Conservation (phyloP, 257 asterid genomes). For the Ballota nigra region DNA sequence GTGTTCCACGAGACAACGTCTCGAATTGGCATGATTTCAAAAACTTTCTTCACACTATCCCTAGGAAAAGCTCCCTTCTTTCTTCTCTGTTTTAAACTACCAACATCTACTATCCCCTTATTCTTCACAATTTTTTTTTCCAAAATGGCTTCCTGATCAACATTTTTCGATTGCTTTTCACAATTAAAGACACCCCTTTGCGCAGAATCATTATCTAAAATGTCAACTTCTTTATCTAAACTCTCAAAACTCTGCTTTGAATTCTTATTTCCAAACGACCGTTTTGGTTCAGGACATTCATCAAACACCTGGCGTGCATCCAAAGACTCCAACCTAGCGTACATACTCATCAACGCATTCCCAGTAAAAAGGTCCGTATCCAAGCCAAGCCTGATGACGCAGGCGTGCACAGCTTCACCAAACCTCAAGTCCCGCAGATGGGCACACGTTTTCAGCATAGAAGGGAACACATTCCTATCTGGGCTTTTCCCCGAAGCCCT, state of each 20-base stretch:
- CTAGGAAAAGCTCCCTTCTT: constrained; percentile 29
- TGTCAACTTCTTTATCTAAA: not conserved
- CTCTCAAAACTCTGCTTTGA: not conserved
- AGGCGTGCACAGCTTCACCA: constrained; percentile 80
- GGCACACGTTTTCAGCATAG: constrained; percentile 66
- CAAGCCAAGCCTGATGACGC: constrained; percentile 59
- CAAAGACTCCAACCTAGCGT: constrained; percentile 58
- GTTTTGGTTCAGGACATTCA: constrained; percentile 36
- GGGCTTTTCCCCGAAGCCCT: constrained; percentile 61
- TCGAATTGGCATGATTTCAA: constrained; percentile 61
- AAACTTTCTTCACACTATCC: constrained; percentile 63
- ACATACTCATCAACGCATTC: constrained; percentile 88
- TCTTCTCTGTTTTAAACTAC: constrained; percentile 15
- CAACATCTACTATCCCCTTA: constrained; percentile 5
- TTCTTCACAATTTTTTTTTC: constrained; percentile 3
- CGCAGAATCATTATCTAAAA: not conserved
- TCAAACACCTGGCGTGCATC: constrained; percentile 39
- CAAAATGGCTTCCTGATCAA: constrained; percentile 18
- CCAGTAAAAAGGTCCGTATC: constrained; percentile 75
- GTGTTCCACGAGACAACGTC: constrained; percentile 95
- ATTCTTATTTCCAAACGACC: not conserved
- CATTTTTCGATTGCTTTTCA: not conserved
- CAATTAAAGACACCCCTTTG: not conserved
- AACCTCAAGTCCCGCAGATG: constrained; percentile 57
- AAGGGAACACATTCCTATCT: constrained; percentile 74